Percentiles rank a stretch among this genome's conserved stretches.
Evolutionary conservation across 2,329 filamentous ascomycete genomes (phyloP).

Genomic region (Rhynchosporium secalis): DNA sequence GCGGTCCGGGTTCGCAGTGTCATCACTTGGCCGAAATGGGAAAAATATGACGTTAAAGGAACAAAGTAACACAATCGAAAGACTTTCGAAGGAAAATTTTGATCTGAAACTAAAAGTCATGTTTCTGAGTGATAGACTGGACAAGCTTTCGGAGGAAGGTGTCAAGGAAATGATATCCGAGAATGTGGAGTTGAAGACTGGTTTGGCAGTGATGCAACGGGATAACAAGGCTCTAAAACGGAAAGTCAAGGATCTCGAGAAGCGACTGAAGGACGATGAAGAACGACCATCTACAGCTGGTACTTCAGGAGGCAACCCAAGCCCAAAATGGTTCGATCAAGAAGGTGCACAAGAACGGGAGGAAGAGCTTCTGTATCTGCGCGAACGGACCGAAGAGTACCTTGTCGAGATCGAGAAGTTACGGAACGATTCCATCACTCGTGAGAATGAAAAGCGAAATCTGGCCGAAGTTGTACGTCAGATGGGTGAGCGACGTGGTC

Average conservation of each 20-base stretch:
- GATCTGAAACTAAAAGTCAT: slow-evolving; percentile 97
- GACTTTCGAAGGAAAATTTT: slow-evolving; percentile 96
- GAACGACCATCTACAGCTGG: slow-evolving; percentile 60
- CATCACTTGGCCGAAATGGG: slow-evolving; percentile 55
- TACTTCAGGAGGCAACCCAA: slow-evolving; percentile 58
- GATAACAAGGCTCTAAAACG: slow-evolving; percentile 83
- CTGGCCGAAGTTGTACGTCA: slow-evolving; percentile 78
- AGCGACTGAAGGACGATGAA: slow-evolving; percentile 67
- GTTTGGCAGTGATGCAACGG: slow-evolving; percentile 82
- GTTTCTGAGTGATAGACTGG: slow-evolving; percentile 89
- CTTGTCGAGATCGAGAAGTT: slow-evolving; percentile 82
- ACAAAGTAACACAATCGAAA: slow-evolving; percentile 95
- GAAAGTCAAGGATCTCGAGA: slow-evolving; percentile 83
- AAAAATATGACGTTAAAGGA: slow-evolving; percentile 88
- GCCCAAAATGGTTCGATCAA: slow-evolving; percentile 57
- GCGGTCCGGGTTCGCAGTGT: slow-evolving; percentile 50
- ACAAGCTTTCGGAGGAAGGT: slow-evolving; percentile 91
- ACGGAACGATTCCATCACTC: slow-evolving; percentile 71
- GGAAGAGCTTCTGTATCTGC: slow-evolving; percentile 80
- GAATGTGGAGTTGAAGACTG: slow-evolving; percentile 93
- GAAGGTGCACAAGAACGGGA: slow-evolving; percentile 68
- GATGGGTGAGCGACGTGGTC: slow-evolving; percentile 54
- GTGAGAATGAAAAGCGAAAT: slow-evolving; percentile 82
- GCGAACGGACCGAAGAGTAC: slow-evolving; percentile 83
- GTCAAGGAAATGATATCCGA: slow-evolving; percentile 98